Evolutionary conservation across 2,329 filamentous ascomycete species (phyloP).

Genomic region (Bipolaris bicolor): DNA sequence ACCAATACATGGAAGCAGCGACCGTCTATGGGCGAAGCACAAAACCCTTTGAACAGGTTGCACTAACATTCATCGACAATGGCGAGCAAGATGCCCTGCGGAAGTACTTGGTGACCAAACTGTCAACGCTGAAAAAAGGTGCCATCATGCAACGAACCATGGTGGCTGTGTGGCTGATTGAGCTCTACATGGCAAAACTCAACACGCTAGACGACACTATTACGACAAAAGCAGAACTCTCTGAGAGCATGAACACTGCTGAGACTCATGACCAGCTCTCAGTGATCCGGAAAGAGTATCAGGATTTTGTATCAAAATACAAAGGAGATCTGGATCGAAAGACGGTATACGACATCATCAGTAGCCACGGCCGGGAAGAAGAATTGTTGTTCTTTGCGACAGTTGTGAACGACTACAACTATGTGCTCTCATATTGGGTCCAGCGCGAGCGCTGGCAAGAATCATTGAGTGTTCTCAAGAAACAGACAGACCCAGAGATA

Average conservation of each 20-base stretch:
- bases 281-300: constrained; percentile 76
- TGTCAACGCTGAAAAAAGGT: constrained; percentile 80
- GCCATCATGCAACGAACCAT: constrained; percentile 92
- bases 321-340: constrained; percentile 87
- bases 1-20: constrained; percentile 84
- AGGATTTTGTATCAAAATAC: constrained; percentile 84
- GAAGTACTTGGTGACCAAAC: constrained; percentile 85
- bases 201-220: constrained; percentile 95
- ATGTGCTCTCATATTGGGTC: constrained; percentile 95
- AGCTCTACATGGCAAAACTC: constrained; percentile 96
- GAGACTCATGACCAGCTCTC: constrained; percentile 76
- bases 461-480: constrained; percentile 85
- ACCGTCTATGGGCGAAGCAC: constrained; percentile 92
- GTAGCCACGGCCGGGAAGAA: constrained; percentile 91
- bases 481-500: constrained; percentile 87
- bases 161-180: constrained; percentile 93
- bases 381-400: constrained; percentile 92
- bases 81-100: constrained; percentile 88
- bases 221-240: constrained; percentile 82
- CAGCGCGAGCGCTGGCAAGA: constrained; percentile 92
- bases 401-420: constrained; percentile 88
- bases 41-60: constrained; percentile 96
- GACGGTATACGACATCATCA: constrained; percentile 94
- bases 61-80: constrained; percentile 86
- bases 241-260: constrained; percentile 71